Percentiles rank a stretch among this genome's conserved stretches.
phyloP scores from a whole-genome alignment of 163 green algal species.

The Chlorella variabilis region DNA sequence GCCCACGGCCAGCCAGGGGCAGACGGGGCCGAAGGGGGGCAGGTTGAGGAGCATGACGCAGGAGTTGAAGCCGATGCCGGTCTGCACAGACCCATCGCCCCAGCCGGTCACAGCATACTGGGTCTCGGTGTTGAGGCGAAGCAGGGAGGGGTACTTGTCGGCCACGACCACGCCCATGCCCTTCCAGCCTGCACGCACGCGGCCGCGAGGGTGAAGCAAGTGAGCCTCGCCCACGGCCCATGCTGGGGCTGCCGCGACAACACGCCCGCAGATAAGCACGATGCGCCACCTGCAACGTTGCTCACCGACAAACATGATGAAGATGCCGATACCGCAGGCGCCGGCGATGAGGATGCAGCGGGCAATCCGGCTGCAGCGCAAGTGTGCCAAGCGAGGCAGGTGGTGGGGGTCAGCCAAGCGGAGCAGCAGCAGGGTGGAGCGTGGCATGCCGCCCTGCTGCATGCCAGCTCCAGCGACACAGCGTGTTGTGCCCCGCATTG shows the following conservation, averaged over 20 bases:
- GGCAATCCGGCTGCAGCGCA: slow-evolving; percentile 12
- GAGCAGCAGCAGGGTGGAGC: neutral
- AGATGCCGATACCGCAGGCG: slow-evolving; percentile 67
- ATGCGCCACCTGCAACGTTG: too few species aligned
- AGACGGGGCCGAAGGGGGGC: slow-evolving; percentile 50
- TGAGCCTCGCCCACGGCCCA: too few species aligned
- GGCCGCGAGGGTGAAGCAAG: too few species aligned
- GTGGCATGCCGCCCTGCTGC: neutral
- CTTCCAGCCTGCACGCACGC: slow-evolving; percentile 57
- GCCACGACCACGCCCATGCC: slow-evolving; percentile 26
- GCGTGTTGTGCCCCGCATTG: too few species aligned
- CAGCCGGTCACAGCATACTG: slow-evolving; percentile 25
- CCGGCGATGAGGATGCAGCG: slow-evolving; percentile 42
- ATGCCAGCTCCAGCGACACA: too few species aligned
- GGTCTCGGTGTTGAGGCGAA: slow-evolving; percentile 27
- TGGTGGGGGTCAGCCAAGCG: too few species aligned
- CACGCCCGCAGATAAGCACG: too few species aligned
- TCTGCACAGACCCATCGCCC: slow-evolving; percentile 48
- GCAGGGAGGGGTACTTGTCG: slow-evolving; percentile 28
- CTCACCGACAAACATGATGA: slow-evolving; percentile 70
- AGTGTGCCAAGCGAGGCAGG: neutral
- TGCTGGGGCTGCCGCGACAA: too few species aligned
- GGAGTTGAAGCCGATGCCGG: slow-evolving; percentile 21
- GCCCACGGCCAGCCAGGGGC: slow-evolving; percentile 65
- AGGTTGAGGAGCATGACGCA: slow-evolving; percentile 58